These are phyloP conservation scores for Spergularia azorica DNA, from an alignment of 179 eudicot genomes.

Conservation along the genomic window DNA sequence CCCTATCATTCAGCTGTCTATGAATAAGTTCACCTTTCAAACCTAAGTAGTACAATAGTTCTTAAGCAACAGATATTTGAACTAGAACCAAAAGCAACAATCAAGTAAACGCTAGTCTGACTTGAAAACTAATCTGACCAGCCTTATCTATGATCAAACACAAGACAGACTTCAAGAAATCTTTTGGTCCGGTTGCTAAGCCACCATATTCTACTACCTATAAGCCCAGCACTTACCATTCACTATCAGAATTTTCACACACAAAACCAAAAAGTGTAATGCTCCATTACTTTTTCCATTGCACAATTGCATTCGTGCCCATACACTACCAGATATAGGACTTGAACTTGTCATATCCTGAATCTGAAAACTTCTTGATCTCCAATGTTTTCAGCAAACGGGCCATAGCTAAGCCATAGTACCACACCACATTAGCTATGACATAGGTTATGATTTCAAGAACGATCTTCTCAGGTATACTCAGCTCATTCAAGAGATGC, in stretches of 20 bases:
- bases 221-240: background rate
- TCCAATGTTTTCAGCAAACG: background rate
- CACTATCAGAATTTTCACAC: background rate
- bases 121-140: constrained; percentile 5
- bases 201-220: background rate
- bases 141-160: background rate
- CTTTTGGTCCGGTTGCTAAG: background rate
- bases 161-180: background rate
- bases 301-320: background rate
- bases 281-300: background rate
- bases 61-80: background rate
- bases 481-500: too few species aligned
- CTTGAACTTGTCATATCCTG: background rate
- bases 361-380: background rate
- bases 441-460: too few species aligned
- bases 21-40: background rate
- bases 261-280: background rate
- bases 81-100: background rate
- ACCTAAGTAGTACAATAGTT: background rate
- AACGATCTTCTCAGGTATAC: too few species aligned
- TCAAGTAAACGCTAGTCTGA: background rate
- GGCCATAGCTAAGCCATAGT: background rate
- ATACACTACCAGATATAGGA: background rate
- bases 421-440: too few species aligned
- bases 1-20: constrained; percentile 4